A percentile compares a stretch with the other conserved stretches of the same genome.
Evolutionary conservation across 2,329 filamentous ascomycete genomes (phyloP).

Genomic region (Beauveria medogensis): DNA sequence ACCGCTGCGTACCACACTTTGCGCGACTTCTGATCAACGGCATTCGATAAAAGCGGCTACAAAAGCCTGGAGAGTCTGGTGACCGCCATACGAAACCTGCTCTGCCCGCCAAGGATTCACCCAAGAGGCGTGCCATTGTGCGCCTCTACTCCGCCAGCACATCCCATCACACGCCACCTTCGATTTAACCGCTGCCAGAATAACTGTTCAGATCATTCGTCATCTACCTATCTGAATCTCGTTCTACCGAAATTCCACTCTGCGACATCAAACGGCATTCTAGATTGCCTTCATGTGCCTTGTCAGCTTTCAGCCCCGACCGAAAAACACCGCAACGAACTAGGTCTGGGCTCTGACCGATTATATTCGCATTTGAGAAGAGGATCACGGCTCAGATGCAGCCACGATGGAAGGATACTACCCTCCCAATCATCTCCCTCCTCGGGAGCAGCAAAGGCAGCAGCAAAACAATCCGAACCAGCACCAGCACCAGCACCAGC

Average conservation of each 20-base stretch:
- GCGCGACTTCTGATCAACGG: not conserved
- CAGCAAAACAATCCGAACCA: not conserved
- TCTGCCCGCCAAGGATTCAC: constrained; percentile 1
- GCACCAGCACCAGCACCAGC: not conserved
- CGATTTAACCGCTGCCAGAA: not conserved
- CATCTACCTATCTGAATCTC: not conserved
- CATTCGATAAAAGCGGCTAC: not conserved
- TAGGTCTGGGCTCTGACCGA: not conserved
- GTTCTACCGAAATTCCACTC: not conserved
- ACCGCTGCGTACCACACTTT: not conserved
- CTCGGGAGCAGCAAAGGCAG: constrained; percentile 7
- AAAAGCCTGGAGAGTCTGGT: not conserved
- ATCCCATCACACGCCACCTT: not conserved
- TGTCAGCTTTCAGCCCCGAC: not conserved
- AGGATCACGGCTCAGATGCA: constrained; percentile 5
- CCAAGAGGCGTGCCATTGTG: not conserved
- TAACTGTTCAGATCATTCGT: not conserved
- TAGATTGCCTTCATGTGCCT: not conserved
- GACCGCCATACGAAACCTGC: not conserved
- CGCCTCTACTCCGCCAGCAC: not conserved
- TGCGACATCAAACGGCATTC: not conserved
- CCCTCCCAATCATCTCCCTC: not conserved
- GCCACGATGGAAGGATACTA: constrained; percentile 11
- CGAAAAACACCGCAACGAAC: not conserved
- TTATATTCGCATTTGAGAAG: not conserved